Evolutionary conservation across 805 yeast species (phyloP), one percentile per base, ranked within the genome.

Genomic region (Wickerhamiella sorbophila): DNA sequence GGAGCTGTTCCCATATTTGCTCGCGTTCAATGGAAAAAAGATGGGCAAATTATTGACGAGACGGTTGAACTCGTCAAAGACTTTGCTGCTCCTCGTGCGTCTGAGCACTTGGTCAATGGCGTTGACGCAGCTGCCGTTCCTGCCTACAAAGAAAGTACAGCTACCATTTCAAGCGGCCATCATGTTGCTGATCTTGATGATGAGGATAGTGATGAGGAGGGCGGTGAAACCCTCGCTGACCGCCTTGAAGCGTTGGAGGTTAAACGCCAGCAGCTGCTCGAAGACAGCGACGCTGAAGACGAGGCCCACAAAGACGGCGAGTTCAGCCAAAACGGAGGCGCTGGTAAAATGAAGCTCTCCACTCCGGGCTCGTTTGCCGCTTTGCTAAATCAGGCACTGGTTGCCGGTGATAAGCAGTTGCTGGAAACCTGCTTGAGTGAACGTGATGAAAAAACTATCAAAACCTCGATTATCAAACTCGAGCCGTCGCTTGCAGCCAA

Each of bases 321-420:
- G n/a, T 33, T 36, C 15, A 39, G 36, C 15, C 15, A 50, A 43
- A 57, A 43, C 39, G 48, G 46, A 36, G 42, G 49, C 36, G 51
- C 27, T 9, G 43, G 41, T 36, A 64, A 64, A 44, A 70, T 72
- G 47, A 69, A 68, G 43, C 73, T 57, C 24, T 45, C 76, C 17
- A 71, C 75, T 6, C 74, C 81, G 4, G 94, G 91, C 40, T 75
- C 95, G 1, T 72, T 87, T 46, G 75, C 95, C 1, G 77, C 81
- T 1, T 74, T 91, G n/a, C 67, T 91, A 36, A 68, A 87, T 12
- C 98, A 91, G 63, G 88, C 98, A 0, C 68, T 91, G 47, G 77
- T 75, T 52, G 77, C 93, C 17, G 83, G 82, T 53, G 99, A 91
- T 58, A 86, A 78, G 53, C 65, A 91, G 8, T 66, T 91, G 43